A percentile compares a stretch with the other conserved stretches of the same genome.
Conservation (phyloP, 2,329 filamentous ascomycete species). For the Macrophomina phaseolina region DNA sequence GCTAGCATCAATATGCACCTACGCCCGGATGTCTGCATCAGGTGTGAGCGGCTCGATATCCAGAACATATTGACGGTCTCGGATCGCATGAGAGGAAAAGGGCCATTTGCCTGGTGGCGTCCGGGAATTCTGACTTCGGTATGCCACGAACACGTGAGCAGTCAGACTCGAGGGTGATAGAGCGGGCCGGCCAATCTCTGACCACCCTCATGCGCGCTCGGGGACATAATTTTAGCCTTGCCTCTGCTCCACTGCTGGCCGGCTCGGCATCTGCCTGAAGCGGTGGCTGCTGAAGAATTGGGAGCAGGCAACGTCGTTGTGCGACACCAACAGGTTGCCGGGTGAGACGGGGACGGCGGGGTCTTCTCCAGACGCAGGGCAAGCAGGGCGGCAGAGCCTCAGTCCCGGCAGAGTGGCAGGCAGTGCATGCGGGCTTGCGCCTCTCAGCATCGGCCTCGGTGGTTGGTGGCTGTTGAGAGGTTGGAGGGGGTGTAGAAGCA, state of each 20-base stretch:
- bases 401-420: not conserved
- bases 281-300: not conserved
- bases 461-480: not conserved
- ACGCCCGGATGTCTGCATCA: no score
- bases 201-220: conserved; percentile 6
- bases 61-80: not conserved
- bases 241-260: not conserved
- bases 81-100: not conserved
- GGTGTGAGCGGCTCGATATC: no score
- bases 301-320: not conserved
- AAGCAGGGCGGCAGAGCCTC: conserved; percentile 5
- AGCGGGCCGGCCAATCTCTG: not conserved
- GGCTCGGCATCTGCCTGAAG: not conserved
- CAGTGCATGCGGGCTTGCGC: not conserved
- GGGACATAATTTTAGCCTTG: not conserved
- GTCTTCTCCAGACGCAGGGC: not conserved
- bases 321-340: not conserved
- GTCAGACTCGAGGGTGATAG: not conserved
- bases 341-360: not conserved
- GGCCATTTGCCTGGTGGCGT: not conserved
- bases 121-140: not conserved
- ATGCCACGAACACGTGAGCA: not conserved
- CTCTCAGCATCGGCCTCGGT: not conserved
- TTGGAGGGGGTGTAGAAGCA: not conserved
- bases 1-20: no score